Evolutionary conservation across 2,329 filamentous ascomycete genomes (phyloP).

Genomic region (Ilyonectria sp.): DNA sequence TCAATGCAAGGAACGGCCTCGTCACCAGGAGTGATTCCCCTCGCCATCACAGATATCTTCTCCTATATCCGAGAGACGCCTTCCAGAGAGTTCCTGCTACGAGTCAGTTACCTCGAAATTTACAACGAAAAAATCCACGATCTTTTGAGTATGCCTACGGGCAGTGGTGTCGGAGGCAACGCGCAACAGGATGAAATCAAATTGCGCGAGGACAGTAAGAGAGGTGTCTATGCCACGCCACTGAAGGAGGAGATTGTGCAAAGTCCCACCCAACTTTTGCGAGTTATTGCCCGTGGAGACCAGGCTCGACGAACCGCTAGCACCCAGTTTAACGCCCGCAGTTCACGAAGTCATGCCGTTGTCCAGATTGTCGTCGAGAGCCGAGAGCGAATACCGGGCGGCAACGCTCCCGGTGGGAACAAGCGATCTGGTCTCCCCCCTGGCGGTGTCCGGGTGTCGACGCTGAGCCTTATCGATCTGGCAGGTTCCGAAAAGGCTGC

Average conservation of each 20-base stretch:
- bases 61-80: conserved; percentile 99
- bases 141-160: conserved; percentile 82
- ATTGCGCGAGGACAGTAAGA: conserved; percentile 93
- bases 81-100: conserved; percentile 91
- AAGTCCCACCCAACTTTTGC: conserved; percentile 92
- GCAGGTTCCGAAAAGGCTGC: conserved; percentile 97
- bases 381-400: conserved; percentile 82
- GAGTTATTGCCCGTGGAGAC: conserved; percentile 95
- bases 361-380: conserved; percentile 99
- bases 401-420: conserved; percentile 55
- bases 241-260: conserved; percentile 99
- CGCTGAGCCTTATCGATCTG: conserved; percentile 94
- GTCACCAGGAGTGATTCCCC: conserved; percentile 94
- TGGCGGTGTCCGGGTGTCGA: conserved; percentile 95
- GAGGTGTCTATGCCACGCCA: conserved; percentile 95
- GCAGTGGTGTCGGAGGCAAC: conserved; percentile 67
- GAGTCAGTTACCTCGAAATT: conserved; percentile 98
- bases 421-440: conserved; percentile 81
- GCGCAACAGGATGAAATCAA: conserved; percentile 92
- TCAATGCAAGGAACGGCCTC: conserved; percentile 99
- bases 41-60: conserved; percentile 99
- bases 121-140: conserved; percentile 99
- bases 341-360: conserved; percentile 97
- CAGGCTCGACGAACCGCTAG: conserved; percentile 91
- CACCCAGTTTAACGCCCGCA: conserved; percentile 96